Evolutionary conservation across 2,329 filamentous ascomycete species (phyloP), one percentile per base, ranked within the genome.

Genomic region (Fusarium nisikadoi): DNA sequence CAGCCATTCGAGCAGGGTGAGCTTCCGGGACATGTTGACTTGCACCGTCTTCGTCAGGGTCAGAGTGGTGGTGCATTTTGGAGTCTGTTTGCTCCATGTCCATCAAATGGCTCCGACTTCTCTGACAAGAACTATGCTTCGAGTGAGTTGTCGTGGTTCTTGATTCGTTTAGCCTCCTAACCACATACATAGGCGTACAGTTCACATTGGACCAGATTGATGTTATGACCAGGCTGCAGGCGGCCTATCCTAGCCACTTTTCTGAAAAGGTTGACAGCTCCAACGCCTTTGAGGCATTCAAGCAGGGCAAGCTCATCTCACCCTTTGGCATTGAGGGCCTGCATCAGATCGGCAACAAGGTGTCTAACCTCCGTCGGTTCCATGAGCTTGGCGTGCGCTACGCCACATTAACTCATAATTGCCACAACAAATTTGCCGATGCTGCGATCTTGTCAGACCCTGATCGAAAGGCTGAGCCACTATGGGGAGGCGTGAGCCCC

Each of bases 271-370:
- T 87, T 1, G 88, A 91, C 76, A 89, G 89, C 73, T 85, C 84
- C 52, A 87, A 88, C 35, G 93, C 93, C 7, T 78, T 91, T 41
- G 79, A 85, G 4, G 89, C 90, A 31, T 93, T 93, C 80, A 83
- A 83, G 55, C 73, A 85, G 31, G 87, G 87, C 71, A 89, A 89
- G 75, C 85, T 97, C 54, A 92, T 96, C 76, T 95, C 93, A 2
- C 93, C 93, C 1, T 83, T 95, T 8, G 93, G 92, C 6, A 90
- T 97, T 57, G 94, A 97, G 83, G 95, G 95, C 7, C 87, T 98
- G 12, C 95, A 98, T 79, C 95, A 97, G 77, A 97, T 98, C 75
- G 95, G 94, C 65, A 97, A 98, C 82, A 93, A 91, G 2, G 85
- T 91, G 29, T 87, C 92, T 43, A 94, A 91, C 60, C 85, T 98